Evolutionary conservation across 345 rosid genomes (phyloP), one percentile per base, ranked within the genome.

Genomic region (Hypericum androsaemum): DNA sequence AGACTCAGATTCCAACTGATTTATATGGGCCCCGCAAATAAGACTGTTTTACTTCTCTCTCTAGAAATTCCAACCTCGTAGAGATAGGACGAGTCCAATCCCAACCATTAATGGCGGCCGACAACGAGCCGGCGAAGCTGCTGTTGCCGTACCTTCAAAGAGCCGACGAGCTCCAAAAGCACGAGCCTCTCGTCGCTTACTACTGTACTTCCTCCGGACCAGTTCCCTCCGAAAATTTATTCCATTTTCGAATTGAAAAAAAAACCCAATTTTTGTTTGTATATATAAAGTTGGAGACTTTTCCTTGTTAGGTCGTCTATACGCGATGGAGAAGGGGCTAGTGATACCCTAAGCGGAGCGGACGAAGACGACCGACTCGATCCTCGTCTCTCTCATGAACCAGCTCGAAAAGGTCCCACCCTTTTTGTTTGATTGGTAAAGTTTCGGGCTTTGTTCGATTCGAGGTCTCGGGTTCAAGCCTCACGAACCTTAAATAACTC

Each of bases 121-220:
- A 75, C 50, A 77, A 77, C 58, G 97, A 92, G 69, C 98, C 98
- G 17, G 98, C 90, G 41, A 92, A 80, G 69, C 56, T 75, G 15
- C 84, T 92, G 47, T 63, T 92, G 10, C 98, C 97, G 37, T 92
- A 92, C 68, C 71, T 92, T 54, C 97, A 92, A 67, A 78, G 98
- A 53, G 98, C 98, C 61, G 98, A 92, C 43, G 98, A 92, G 79
- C 65, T 92, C 39, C 98, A 88, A 71, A 88, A 85, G 50, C 98
- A 88, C 69, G 98, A 92, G 35, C 94, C 86, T 53, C 81, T 85
- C 69, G 97, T 92, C 53, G 80, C 95, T 68, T 92, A 92, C 61
- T 88, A 92, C 74, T 92, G 98, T 92, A 57, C 39, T 10, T 47
- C 52, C 43, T 37, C 46, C 41, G n/a, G n/a, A n/a, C 13, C 39